A percentile compares a stretch with the other conserved stretches of the same genome.
Conservation (phyloP, 2,329 filamentous ascomycete genomes). For the Aspergillus phoenicis region DNA sequence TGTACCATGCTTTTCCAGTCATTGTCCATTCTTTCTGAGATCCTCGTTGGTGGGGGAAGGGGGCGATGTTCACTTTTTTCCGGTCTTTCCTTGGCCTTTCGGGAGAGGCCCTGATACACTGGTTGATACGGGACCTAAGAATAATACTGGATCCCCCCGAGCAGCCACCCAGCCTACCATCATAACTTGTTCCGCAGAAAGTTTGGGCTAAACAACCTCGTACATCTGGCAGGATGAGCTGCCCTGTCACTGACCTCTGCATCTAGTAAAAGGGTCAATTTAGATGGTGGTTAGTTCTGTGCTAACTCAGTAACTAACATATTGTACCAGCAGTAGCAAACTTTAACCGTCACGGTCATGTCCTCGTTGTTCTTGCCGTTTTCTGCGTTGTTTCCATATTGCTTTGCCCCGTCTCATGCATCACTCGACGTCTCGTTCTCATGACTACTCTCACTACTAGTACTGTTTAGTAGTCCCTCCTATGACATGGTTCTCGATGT, state of each 20-base stretch:
- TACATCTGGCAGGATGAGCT: slow-evolving; percentile 6
- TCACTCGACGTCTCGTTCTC: neutral
- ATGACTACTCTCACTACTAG: no score
- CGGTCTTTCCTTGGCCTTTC: neutral
- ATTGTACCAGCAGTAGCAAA: no score
- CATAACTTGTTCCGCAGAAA: neutral
- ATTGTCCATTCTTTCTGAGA: neutral
- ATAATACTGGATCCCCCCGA: neutral
- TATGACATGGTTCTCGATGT: no score
- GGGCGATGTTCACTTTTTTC: neutral
- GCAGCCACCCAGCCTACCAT: neutral
- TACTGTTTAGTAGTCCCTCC: no score
- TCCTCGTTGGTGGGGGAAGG: neutral
- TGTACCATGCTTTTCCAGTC: neutral
- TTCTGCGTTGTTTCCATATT: no score
- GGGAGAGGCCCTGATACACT: slow-evolving; percentile 1
- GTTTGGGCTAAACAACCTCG: neutral
- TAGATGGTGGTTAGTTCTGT: no score
- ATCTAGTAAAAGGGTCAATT: neutral
- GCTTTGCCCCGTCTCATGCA: neutral
- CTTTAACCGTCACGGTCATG: neutral
- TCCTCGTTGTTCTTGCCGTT: neutral
- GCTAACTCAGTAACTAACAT: no score
- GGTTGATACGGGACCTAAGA: neutral
- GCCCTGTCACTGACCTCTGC: neutral